Base-by-base conservation (phyloP, 805 yeast genomes). In the Yarrowia sp. region DNA sequence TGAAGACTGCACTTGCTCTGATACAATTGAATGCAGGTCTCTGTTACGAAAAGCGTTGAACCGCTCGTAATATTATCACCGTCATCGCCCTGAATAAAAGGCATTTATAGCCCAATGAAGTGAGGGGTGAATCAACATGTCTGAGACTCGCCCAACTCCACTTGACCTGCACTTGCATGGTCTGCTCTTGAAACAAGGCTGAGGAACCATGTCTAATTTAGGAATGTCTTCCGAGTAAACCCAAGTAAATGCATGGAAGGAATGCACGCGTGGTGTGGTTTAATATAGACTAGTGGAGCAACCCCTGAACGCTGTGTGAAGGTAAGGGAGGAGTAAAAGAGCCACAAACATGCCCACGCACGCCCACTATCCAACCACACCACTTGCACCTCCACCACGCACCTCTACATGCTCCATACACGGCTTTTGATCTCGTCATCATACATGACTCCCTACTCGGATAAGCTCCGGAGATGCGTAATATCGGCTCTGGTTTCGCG, bases 391-490 rank as follows among this genome's bases (percentile, higher is more conserved):
- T 22, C 5, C 28, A 22, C 28, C 4, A 35, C 38, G 13, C 38
- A 35, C 13, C 13, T 35, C 13, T 35, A 35, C 38, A 3, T 11
- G 38, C 38, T n/a, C 38, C 8, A 35, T 7, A 11, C 3, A 35
- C 38, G 38, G 38, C 38, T 35, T 11, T 35, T 5, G 8, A 35
- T 35, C 38, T 35, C 31, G 38, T 48, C 55, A 35, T 48, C 17
- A 35, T 48, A 35, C 55, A 18, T 35, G 38, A 35, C 14, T 31
- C 41, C 41, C 41, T 35, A 13, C 13, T 35, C 41, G 55, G 55
- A 48, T 48, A 48, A 48, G 55, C 55, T 48, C 55, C 31, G 31
- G 18, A 48, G 55, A 48, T 48, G 55, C 55, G n/a, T 48, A 48
- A 35, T 48, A 48, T 48, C 55, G 17, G 55, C 35, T 11, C 13